These are phyloP conservation scores for Tulasnella sp. DNA, from an alignment of 768 basidiomycete genomes.

Conservation along the genomic window DNA sequence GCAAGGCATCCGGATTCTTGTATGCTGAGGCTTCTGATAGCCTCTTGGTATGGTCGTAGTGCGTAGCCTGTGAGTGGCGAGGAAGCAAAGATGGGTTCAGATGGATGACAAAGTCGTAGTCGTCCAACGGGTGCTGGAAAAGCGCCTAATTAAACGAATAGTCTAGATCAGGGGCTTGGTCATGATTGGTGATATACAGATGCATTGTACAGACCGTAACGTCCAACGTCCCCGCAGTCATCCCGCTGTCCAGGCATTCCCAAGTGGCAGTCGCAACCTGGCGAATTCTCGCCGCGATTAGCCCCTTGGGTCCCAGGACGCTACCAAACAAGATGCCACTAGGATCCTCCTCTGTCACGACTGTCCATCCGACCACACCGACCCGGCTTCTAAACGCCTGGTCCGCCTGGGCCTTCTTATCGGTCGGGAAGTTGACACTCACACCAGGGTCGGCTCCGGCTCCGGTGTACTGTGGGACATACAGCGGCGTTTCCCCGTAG, in stretches of 20 bases:
- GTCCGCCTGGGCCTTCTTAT: conserved; percentile 20
- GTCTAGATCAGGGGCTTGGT: background rate
- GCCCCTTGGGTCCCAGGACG: conserved; percentile 43
- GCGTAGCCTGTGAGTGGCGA: conserved; percentile 62
- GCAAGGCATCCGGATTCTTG: conserved; percentile 32
- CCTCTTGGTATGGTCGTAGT: conserved; percentile 40
- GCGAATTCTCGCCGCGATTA: conserved; percentile 62
- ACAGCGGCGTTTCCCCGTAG: conserved; percentile 47
- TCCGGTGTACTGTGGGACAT: conserved; percentile 57
- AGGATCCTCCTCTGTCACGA: conserved; percentile 68
- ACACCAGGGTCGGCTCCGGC: conserved; percentile 23
- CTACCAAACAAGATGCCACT: conserved; percentile 69
- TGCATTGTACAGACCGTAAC: conserved; percentile 46
- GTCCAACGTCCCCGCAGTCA: conserved; percentile 40
- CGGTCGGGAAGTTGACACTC: conserved; percentile 26
- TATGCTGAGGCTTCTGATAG: conserved; percentile 32
- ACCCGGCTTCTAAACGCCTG: conserved; percentile 26
- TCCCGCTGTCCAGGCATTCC: conserved; percentile 39
- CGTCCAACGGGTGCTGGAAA: conserved; percentile 69
- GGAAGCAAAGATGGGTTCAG: conserved; percentile 54
- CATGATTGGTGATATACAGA: background rate
- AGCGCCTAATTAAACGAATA: conserved; percentile 46
- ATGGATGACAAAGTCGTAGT: conserved; percentile 78
- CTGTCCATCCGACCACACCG: conserved; percentile 46
- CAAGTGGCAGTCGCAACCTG: conserved; percentile 69